These are phyloP conservation scores for Taphrina wiesneri DNA, from an alignment of 1,139 yeast genomes.

Conservation along the genomic window DNA sequence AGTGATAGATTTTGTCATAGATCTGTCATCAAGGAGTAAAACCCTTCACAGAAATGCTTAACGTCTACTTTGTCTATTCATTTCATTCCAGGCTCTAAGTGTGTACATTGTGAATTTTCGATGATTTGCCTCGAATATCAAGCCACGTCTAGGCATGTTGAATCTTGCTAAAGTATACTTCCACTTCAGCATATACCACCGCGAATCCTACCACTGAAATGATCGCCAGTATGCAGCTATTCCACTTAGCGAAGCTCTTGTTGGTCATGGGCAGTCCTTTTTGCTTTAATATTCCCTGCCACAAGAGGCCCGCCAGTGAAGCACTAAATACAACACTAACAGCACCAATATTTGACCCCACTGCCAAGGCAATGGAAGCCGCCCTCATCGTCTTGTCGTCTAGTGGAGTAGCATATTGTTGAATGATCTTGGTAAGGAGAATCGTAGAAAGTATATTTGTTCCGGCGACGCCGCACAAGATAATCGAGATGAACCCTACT, in stretches of 20 bases:
- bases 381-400: conserved; percentile 8
- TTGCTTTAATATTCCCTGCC: conserved; percentile 25
- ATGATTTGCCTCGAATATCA: too few species aligned
- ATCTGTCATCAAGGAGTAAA: too few species aligned
- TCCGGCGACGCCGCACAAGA: conserved; percentile 33
- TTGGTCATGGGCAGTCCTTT: conserved; percentile 24
- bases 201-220: conserved; percentile 20
- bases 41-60: too few species aligned
- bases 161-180: conserved; percentile 32
- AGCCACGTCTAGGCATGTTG: background rate
- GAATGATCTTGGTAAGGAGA: conserved; percentile 28
- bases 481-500: conserved; percentile 26
- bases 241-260: conserved; percentile 30
- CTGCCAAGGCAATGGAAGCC: conserved; percentile 27
- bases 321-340: conserved; percentile 28
- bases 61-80: too few species aligned
- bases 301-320: conserved; percentile 33
- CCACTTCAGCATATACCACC: conserved; percentile 31
- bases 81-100: too few species aligned
- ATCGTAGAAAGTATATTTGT: conserved; percentile 33
- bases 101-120: too few species aligned
- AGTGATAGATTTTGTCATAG: too few species aligned
- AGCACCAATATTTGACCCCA: conserved; percentile 33
- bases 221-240: conserved; percentile 1
- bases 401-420: conserved; percentile 6